These are phyloP conservation scores for Rhizopogon rudus DNA, from an alignment of 768 basidiomycete genomes.

Conservation along the genomic window DNA sequence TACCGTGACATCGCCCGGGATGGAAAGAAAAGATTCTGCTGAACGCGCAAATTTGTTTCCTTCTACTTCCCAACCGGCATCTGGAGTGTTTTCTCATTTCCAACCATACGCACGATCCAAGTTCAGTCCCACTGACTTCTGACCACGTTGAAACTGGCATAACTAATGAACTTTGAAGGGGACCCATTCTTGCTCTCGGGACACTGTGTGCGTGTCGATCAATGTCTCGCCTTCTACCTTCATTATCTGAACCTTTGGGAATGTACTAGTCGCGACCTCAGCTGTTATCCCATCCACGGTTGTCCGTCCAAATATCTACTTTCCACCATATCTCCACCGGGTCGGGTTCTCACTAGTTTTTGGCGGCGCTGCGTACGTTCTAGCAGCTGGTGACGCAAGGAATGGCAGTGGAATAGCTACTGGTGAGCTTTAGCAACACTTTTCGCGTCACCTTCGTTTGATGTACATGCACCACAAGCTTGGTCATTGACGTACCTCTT, in stretches of 20 bases:
- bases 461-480: slow-evolving; percentile 24
- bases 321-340: slow-evolving; percentile 39
- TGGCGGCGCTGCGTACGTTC: slow-evolving; percentile 39
- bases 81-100: slow-evolving; percentile 17
- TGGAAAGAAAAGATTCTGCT: background rate
- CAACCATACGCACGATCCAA: slow-evolving; percentile 27
- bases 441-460: background rate
- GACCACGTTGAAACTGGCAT: background rate
- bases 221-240: background rate
- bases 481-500: slow-evolving; percentile 44
- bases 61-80: slow-evolving; percentile 11
- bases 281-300: slow-evolving; percentile 30
- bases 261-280: slow-evolving; percentile 30
- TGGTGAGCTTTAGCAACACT: slow-evolving; percentile 7
- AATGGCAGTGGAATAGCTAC: slow-evolving; percentile 43
- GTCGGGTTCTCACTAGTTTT: slow-evolving; percentile 40
- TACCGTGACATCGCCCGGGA: background rate
- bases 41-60: background rate
- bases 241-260: background rate
- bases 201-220: slow-evolving; percentile 27
- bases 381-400: slow-evolving; percentile 32
- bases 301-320: slow-evolving; percentile 20
- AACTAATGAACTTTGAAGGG: slow-evolving; percentile 10
- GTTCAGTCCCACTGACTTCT: slow-evolving; percentile 17
- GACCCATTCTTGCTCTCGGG: slow-evolving; percentile 25